Evolutionary conservation across 148 eudicot species (phyloP), one percentile per base, ranked within the genome.

Genomic region (Spergularia marina): DNA sequence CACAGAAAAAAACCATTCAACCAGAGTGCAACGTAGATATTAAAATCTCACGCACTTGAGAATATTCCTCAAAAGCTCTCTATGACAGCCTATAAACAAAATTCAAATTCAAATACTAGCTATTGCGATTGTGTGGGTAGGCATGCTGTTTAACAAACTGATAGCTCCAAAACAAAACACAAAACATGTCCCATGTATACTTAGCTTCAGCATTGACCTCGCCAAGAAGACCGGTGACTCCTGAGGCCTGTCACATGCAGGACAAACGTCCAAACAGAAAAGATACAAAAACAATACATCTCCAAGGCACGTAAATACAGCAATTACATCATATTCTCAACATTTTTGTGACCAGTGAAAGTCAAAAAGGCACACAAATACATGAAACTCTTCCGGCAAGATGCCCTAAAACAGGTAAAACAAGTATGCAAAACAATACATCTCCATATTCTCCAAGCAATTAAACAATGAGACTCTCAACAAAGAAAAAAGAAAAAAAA

Each of bases 361-460:
- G 21, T 20, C 5, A 17, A 41, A 12, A 44, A 65, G 51, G 51
- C 25, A 44, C 53, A 41, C 15, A 10, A 3, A 9, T 20, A 59
- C 30, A 44, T 39, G 68, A 23, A 65, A 39, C 12, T 39, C 16
- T 47, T 2, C 13, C 15, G 16, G 16, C 8, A 67, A 67, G 14
- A 44, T 47, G 49, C 10, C 71, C 47, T 67, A 30, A 67, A 67
- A 44, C 53, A 47, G 7, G 53, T 7, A 20, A 47, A 47, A 49
- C 25, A 67, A 67, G 34, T 12, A 68, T n/a, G 34, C 23, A 66
- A 66, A 18, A 66, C 15, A 47, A 53, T 47, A 60, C 74, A 70
- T 17, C 20, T 36, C 36, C 36, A 30, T 30, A 30, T 30, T 30
- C 36, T 30, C 61, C 58, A 60, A 53, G 47, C 44, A 4, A 39